Evolutionary conservation across 495 filamentous ascomycete genomes (phyloP).

Genomic region (Penicillium lividum): DNA sequence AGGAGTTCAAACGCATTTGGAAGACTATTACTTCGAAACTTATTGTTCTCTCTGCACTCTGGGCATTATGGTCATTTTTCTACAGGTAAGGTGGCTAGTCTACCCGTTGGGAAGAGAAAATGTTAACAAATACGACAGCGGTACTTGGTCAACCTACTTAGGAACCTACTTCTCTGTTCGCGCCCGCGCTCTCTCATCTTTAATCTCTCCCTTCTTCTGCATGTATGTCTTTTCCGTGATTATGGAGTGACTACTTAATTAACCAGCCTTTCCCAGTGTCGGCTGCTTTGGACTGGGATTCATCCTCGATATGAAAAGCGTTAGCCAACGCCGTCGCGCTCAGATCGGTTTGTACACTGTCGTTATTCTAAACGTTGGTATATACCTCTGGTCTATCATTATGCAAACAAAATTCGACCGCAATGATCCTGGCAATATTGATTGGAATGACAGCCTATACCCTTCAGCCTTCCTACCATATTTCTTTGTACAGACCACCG

Average conservation of each 20-base stretch:
- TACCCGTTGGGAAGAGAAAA: neutral
- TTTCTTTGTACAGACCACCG: conserved; percentile 36
- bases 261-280: conserved; percentile 16
- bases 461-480: conserved; percentile 31
- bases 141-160: conserved; percentile 32
- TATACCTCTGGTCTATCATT: conserved; percentile 36
- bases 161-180: conserved; percentile 34
- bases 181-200: conserved; percentile 32
- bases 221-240: conserved; percentile 18
- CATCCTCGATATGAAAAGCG: conserved; percentile 32
- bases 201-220: conserved; percentile 36
- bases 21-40: conserved; percentile 34
- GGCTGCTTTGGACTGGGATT: conserved; percentile 36
- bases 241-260: neutral
- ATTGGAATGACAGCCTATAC: conserved; percentile 30
- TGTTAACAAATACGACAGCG: conserved; percentile 21
- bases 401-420: conserved; percentile 30
- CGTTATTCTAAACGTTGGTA: conserved; percentile 30
- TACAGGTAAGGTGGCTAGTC: conserved; percentile 19
- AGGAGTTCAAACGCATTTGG: conserved; percentile 27
- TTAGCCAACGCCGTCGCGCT: conserved; percentile 33
- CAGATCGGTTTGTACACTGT: conserved; percentile 32
- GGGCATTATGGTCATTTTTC: conserved; percentile 37
- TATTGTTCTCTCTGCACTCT: conserved; percentile 27
- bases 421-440: conserved; percentile 28